These are phyloP conservation scores for Gamsiella multidivaricata DNA, from an alignment of 192 early-diverging fungal genomes.

Conservation along the genomic window DNA sequence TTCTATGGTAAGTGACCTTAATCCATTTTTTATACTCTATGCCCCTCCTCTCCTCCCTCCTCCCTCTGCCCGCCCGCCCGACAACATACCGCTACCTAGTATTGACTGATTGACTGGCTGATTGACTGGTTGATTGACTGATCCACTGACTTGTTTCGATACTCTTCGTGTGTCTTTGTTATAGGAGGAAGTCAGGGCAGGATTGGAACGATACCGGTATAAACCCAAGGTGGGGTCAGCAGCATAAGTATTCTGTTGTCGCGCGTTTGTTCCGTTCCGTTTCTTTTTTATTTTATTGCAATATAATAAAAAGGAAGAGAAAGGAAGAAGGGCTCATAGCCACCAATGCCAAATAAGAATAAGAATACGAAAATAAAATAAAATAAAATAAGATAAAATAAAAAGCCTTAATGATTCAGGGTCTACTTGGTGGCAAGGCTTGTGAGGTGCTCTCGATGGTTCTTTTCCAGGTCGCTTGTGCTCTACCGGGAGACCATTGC, in stretches of 20 bases:
- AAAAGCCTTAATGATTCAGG: too few species aligned
- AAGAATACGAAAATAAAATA: too few species aligned
- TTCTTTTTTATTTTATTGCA: constrained; percentile 4
- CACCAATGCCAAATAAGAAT: too few species aligned
- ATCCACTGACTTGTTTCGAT: neutral
- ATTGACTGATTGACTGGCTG: neutral
- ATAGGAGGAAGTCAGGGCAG: constrained; percentile 63
- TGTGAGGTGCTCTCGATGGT: neutral
- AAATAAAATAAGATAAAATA: too few species aligned
- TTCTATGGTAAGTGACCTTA: constrained; percentile 59
- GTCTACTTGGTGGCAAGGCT: too few species aligned
- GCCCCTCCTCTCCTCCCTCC: too few species aligned
- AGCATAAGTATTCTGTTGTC: constrained; percentile 40
- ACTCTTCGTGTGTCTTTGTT: neutral
- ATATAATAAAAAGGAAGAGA: too few species aligned
- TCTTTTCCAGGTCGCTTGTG: neutral
- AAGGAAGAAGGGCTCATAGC: too few species aligned
- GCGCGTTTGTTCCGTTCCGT: neutral
- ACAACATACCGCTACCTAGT: neutral
- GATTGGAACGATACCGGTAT: constrained; percentile 57
- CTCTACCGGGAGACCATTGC: too few species aligned
- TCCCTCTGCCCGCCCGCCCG: too few species aligned
- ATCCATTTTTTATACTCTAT: too few species aligned
- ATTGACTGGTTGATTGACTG: neutral
- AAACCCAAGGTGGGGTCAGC: constrained; percentile 51